Base-by-base conservation (phyloP, 2,329 filamentous ascomycete species). In the Pseudovirgaria hyperparasitica region DNA sequence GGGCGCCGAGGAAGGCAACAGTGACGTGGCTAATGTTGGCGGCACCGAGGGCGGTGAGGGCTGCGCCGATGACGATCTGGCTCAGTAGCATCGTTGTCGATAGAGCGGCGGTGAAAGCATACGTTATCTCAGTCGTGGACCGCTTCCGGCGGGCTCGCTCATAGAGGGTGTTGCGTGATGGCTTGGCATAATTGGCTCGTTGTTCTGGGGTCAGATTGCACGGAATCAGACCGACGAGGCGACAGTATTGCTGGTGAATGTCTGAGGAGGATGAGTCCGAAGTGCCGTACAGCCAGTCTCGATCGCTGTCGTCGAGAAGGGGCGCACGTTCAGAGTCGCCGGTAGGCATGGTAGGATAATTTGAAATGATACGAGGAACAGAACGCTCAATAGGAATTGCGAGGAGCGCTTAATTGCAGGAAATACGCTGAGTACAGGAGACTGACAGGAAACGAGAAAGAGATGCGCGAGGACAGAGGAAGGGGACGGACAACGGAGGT, bases 1-100 rank as follows among this genome's bases (percentile, higher is more conserved):
- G 17, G 2, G 52, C 54, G 5, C 55, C 54, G 27, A 58, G 55
- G 4, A 55, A 35, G 3, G 54, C 56, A 28, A 58, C 54, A 2
- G 56, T 37, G 9, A 54, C 41, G 13, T 48, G 45, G 19, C 45
- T 48, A 2, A 42, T 44, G 25, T 49, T 39, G 18, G 40, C 45
- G 2, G 53, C 55, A 4, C 52, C 55, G 4, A 57, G 42, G 1
- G 41, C 55, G 0, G 54, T 58, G n/a, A 58, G 36, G 1, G 54
- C 45, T 4, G 53, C 54, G 7, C 52, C 54, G 9, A 57, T 45
- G 3, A 57, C 48, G n/a, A 57, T 46, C 30, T 57, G 54, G 1
- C 48, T 43, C 1, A 57, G 42, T 4, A 58, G 40, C 6, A 56
- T 38, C 1, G 46, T 47, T 29, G 57, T 58, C 14, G 45, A 50